Evolutionary conservation across 2,329 filamentous ascomycete species (phyloP), one percentile per base, ranked within the genome.

Genomic region (Sclerotinia sclerotiorum): DNA sequence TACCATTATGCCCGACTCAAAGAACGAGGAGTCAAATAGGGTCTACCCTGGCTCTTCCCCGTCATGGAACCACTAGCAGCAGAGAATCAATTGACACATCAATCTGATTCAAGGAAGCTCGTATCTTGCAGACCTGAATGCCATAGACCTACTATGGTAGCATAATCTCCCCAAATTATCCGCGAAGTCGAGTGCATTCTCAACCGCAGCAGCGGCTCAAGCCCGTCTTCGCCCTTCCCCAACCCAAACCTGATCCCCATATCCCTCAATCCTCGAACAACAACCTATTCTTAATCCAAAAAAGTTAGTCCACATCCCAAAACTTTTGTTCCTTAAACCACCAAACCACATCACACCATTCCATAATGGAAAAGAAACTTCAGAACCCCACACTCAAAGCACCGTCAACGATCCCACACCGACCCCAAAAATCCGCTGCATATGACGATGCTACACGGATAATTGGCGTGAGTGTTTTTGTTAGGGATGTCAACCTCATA

Each of bases 311-410:
- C 7, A 5, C n/a, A 48, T 48, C 11, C 17, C 42, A 21, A 10
- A 17, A 60, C 8, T 17, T 1, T 10, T 32, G n/a, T n/a, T 32
- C 19, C 42, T 32, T 29, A 6, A 42, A 17, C 39, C 39, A 17
- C 42, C 27, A 61, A 48, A 61, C 57, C 52, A 66, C 27, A 21
- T 29, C 64, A 65, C 63, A 49, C 19, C 2, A 48, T 27, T 27
- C 27, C 52, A 27, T 44, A 29, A 44, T 19, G 49, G 39, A 67
- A 61, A 27, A 67, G 7, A 42, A 67, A 51, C 56, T 62, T 74
- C 72, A 74, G 72, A 74, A 75, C 70, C 74, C 74, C 74, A 70
- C 49, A 69, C 72, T 75, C 64, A 75, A 75, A 76, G 74, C 75
- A 76, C 68, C 73, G 74, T 74, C 71, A 69, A 71, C 74, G 63